Evolutionary conservation across 163 green algal species (phyloP).

Genomic region (Scenedesmus sp.): DNA sequence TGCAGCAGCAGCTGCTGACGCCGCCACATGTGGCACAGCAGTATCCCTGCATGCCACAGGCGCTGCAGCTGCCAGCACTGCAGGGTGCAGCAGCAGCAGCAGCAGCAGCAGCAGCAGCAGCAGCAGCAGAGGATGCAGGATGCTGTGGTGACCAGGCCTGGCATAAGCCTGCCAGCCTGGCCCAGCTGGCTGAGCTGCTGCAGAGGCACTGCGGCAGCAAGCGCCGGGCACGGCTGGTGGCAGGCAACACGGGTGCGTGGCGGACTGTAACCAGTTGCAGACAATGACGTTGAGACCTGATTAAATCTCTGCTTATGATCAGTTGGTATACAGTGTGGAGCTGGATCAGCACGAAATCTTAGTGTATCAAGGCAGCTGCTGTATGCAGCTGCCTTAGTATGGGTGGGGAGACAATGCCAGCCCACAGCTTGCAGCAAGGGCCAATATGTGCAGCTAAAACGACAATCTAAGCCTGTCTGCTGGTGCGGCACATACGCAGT

Average conservation of each 20-base stretch:
- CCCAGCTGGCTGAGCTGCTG: slow-evolving; percentile 43
- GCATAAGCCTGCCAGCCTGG: slow-evolving; percentile 40
- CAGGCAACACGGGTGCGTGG: slow-evolving; percentile 64
- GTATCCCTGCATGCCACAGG: not conserved
- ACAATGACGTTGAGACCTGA: too few relatives aligned
- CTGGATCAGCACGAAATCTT: too few relatives aligned
- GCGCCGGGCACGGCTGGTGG: slow-evolving; percentile 53
- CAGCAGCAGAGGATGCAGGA: not conserved
- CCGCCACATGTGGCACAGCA: not conserved
- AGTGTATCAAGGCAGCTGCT: too few relatives aligned
- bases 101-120: slow-evolving; percentile 1
- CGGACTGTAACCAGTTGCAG: too few relatives aligned
- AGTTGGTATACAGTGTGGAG: too few relatives aligned
- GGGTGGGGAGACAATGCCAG: not conserved
- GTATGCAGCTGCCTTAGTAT: not conserved
- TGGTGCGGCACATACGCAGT: too few relatives aligned
- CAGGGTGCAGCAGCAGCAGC: not conserved
- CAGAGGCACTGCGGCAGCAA: not conserved
- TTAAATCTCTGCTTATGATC: too few relatives aligned
- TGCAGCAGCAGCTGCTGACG: not conserved
- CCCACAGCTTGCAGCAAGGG: too few relatives aligned
- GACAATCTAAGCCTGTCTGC: too few relatives aligned
- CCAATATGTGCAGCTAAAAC: too few relatives aligned
- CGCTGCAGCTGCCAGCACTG: not conserved
- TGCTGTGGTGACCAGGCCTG: slow-evolving; percentile 8